Base-by-base conservation (phyloP, 768 basidiomycete species). In the Serendipita vermifera region DNA sequence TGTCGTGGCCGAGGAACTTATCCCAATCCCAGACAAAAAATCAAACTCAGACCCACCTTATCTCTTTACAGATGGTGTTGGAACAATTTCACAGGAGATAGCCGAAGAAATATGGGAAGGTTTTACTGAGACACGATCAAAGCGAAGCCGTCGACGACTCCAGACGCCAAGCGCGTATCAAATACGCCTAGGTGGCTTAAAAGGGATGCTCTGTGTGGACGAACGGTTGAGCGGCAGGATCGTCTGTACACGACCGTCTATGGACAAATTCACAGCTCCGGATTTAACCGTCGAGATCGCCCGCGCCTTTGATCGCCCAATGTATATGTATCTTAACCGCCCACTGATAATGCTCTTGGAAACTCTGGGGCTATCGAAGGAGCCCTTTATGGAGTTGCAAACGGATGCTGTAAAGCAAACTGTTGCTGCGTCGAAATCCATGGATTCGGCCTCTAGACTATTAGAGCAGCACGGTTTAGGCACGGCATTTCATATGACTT, bases 161-260 rank as follows among this genome's bases (percentile, higher is more conserved):
- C 65, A 82, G 14, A 29, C 26, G 11, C 64, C 63, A 7, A 58
- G 39, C 11, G 62, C 59, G 76, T 85, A 81, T 65, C 86, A 86
- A 69, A 88, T 90, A 48, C 80, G 89, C 41, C 85, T 90, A 64
- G 65, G 90, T 40, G 88, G 86, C 17, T 87, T 75, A 68, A 92
- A 92, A 66, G 90, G 89, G 0, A 78, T 91, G 22, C 83, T 91
- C 0, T 74, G 70, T 3, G 74, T 90, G 9, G 87, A 91, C 62
- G 67, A 62, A 2, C 55, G 58, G 22, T 63, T 87, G 2, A 69
- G 75, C 46, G 60, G 68, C 15, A 61, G 70, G 14, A 60, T 67
- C 38, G 80, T 91, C 83, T 75, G 82, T 27, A 64, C 88, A 6
- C 73, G 88, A 32, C 67, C 69, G 4, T 85, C 83, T 0, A 89